phyloP scores from a whole-genome alignment of 2,329 filamentous ascomycete species.

The Pezicula radicicola region DNA sequence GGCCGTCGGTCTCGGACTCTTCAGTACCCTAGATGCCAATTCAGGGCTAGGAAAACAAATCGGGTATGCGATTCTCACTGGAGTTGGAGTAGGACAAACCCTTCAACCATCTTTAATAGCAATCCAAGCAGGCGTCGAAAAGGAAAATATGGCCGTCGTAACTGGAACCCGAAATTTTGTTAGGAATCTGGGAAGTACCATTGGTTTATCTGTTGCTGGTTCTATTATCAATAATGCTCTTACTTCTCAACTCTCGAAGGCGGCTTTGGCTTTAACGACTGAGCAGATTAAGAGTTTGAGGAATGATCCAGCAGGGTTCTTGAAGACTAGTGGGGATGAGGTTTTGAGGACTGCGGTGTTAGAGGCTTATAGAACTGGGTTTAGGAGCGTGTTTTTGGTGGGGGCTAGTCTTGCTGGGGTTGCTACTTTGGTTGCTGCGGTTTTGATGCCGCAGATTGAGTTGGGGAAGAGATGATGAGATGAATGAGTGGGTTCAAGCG shows the following conservation, averaged over 20 bases:
- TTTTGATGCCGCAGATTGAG: slow-evolving; percentile 32
- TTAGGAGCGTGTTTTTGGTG: slow-evolving; percentile 36
- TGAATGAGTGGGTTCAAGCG: too few species aligned
- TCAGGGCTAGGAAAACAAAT: slow-evolving; percentile 50
- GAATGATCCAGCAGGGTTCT: background rate
- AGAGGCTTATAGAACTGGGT: slow-evolving; percentile 34
- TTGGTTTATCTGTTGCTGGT: slow-evolving; percentile 36
- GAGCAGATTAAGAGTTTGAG: slow-evolving; percentile 14
- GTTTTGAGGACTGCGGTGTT: slow-evolving; percentile 26
- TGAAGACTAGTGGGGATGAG: background rate
- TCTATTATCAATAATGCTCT: slow-evolving; percentile 33
- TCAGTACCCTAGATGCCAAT: slow-evolving; percentile 46
- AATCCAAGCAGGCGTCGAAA: slow-evolving; percentile 35
- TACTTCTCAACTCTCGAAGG: slow-evolving; percentile 17
- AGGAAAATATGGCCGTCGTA: slow-evolving; percentile 37
- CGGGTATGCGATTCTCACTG: slow-evolving; percentile 50
- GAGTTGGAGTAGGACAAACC: slow-evolving; percentile 49
- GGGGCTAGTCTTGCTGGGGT: slow-evolving; percentile 32
- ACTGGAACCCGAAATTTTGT: slow-evolving; percentile 32
- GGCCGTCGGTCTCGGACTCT: slow-evolving; percentile 48
- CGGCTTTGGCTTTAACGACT: slow-evolving; percentile 20
- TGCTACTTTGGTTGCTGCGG: slow-evolving; percentile 29
- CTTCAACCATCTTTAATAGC: slow-evolving; percentile 42
- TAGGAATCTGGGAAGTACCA: slow-evolving; percentile 37
- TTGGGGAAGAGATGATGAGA: background rate